phyloP scores from a whole-genome alignment of 768 basidiomycete genomes.

The Artomyces pyxidatus region DNA sequence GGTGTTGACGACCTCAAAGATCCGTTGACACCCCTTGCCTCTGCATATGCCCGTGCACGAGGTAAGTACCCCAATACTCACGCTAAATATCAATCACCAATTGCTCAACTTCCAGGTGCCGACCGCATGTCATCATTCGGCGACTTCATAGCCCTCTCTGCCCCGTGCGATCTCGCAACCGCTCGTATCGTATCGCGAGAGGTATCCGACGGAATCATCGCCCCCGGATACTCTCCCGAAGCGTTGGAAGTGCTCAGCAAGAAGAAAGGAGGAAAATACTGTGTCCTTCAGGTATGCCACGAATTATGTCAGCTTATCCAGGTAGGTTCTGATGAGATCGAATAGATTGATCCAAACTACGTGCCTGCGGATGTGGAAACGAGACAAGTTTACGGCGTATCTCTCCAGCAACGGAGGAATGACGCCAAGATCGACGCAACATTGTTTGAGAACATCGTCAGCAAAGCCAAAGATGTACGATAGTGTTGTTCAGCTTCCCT shows the following conservation, averaged over 20 bases:
- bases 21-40: conserved; percentile 78
- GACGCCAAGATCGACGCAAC: conserved; percentile 75
- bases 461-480: conserved; percentile 75
- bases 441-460: conserved; percentile 85
- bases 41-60: conserved; percentile 92
- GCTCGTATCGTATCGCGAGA: conserved; percentile 97
- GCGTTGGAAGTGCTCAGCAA: conserved; percentile 87
- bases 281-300: conserved; percentile 74
- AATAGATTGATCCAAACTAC: conserved; percentile 83
- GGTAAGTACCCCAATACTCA: conserved; percentile 34
- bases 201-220: conserved; percentile 97
- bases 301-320: not conserved
- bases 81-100: not conserved
- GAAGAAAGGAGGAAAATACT: conserved; percentile 99
- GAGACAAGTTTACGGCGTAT: conserved; percentile 90
- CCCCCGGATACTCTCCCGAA: conserved; percentile 82
- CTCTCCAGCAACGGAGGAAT: conserved; percentile 86
- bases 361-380: conserved; percentile 77
- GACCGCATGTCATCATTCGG: conserved; percentile 99
- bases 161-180: conserved; percentile 87
- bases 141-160: conserved; percentile 95
- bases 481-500: not conserved
- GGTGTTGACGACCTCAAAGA: conserved; percentile 95
- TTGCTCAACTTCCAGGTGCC: conserved; percentile 61
- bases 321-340: not conserved